phyloP scores from a whole-genome alignment of 257 asterid species.

The Ajuga chamaepitys region DNA sequence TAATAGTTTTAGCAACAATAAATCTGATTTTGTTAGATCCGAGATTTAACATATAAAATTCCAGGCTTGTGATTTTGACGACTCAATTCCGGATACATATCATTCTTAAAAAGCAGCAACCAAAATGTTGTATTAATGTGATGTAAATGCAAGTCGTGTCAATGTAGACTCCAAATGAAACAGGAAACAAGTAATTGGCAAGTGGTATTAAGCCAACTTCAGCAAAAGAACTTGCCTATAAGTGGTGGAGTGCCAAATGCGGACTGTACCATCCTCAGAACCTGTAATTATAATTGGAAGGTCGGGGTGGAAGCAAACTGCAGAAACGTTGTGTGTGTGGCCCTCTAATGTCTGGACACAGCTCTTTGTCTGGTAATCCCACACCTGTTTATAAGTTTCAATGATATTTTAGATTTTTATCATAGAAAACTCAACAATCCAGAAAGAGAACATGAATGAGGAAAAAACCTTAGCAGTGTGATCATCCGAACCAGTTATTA shows the following conservation, averaged over 20 bases:
- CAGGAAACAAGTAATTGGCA: not conserved
- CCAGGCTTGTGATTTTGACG: not conserved
- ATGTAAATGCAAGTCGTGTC: not conserved
- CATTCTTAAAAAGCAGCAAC: not conserved
- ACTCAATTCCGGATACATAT: not conserved
- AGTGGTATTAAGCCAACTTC: constrained; percentile 4
- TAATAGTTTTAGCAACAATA: not conserved
- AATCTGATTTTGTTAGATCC: not conserved
- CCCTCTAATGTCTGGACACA: constrained; percentile 98
- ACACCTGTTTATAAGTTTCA: constrained; percentile 52
- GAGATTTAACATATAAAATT: not conserved
- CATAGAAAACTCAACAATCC: not conserved
- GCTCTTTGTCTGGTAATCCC: constrained; percentile 99
- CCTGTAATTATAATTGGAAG: constrained; percentile 97
- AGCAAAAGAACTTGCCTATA: constrained; percentile 52
- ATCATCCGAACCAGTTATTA: constrained; percentile 97
- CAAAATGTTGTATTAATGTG: not conserved
- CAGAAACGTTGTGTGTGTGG: constrained; percentile 97
- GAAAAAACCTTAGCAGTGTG: constrained; percentile 91
- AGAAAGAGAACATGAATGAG: constrained; percentile 17
- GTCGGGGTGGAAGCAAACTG: constrained; percentile 97
- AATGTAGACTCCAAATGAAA: not conserved
- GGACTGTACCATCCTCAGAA: constrained; percentile 99
- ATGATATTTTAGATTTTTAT: not conserved
- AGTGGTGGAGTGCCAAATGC: constrained; percentile 96